Conservation (phyloP, 2,329 filamentous ascomycete species). For the Trichocomaceae sp. region DNA sequence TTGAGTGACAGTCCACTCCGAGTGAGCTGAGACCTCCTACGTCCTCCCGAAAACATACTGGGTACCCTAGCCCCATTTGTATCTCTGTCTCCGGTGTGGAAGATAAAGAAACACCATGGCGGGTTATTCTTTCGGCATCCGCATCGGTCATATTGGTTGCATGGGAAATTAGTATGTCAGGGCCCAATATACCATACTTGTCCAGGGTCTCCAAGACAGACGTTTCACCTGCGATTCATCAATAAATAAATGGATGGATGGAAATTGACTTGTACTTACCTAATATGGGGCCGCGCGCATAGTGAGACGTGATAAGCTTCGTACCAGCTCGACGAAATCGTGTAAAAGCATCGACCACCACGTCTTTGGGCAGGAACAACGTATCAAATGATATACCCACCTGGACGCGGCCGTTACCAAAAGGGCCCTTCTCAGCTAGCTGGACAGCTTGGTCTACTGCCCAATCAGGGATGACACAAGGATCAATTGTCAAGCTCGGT, state of each 20-base stretch:
- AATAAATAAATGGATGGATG: too few relatives aligned
- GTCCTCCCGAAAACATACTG: neutral
- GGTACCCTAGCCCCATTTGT: constrained; percentile 2
- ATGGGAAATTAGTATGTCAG: constrained; percentile 4
- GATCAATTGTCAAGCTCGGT: neutral
- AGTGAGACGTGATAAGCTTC: constrained; percentile 6
- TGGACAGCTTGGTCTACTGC: neutral
- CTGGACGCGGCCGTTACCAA: neutral
- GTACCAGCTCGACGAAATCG: neutral
- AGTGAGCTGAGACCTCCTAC: neutral
- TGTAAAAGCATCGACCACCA: neutral
- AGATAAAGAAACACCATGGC: neutral
- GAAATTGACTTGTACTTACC: neutral
- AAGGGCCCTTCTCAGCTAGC: neutral
- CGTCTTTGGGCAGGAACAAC: neutral
- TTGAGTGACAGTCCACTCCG: constrained; percentile 7
- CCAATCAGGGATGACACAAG: neutral
- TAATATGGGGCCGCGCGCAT: neutral
- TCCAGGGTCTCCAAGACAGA: neutral
- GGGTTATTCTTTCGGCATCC: neutral
- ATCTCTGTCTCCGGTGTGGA: constrained; percentile 6
- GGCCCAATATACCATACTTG: neutral
- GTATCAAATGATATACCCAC: constrained; percentile 1
- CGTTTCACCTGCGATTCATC: too few relatives aligned
- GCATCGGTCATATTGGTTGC: neutral